Percentiles rank a stretch among this genome's conserved stretches.
phyloP scores from a whole-genome alignment of 306 rosid genomes.

The Quercus agrifolia region DNA sequence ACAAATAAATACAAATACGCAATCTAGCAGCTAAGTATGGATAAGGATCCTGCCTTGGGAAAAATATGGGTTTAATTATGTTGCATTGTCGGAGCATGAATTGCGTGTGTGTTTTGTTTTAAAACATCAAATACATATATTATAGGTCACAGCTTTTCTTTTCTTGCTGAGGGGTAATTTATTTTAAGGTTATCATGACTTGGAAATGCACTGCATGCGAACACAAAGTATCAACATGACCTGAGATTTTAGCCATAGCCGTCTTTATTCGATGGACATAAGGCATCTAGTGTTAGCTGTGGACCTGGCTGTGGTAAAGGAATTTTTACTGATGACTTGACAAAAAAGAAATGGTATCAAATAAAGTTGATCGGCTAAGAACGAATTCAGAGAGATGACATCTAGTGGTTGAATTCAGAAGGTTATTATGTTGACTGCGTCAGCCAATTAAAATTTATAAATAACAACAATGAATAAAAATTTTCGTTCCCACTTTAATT shows the following conservation, averaged over 20 bases:
- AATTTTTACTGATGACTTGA: not conserved
- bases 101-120: not conserved
- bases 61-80: too few relatives aligned
- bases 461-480: too few relatives aligned
- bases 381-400: not conserved
- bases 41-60: too few relatives aligned
- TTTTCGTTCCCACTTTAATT: too few relatives aligned
- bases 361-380: not conserved
- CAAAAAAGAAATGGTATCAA: not conserved
- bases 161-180: not conserved
- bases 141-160: not conserved
- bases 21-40: too few relatives aligned
- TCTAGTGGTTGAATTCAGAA: constrained; percentile 1
- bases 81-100: too few relatives aligned
- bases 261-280: not conserved
- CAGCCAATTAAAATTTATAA: too few relatives aligned
- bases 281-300: not conserved
- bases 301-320: not conserved
- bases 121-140: not conserved
- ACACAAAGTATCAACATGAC: not conserved
- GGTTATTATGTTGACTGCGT: not conserved
- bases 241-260: not conserved
- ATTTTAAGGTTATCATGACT: not conserved
- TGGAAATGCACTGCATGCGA: not conserved
- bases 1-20: too few relatives aligned